Conservation (phyloP, 805 yeast genomes). For the Starmerella geochares region DNA sequence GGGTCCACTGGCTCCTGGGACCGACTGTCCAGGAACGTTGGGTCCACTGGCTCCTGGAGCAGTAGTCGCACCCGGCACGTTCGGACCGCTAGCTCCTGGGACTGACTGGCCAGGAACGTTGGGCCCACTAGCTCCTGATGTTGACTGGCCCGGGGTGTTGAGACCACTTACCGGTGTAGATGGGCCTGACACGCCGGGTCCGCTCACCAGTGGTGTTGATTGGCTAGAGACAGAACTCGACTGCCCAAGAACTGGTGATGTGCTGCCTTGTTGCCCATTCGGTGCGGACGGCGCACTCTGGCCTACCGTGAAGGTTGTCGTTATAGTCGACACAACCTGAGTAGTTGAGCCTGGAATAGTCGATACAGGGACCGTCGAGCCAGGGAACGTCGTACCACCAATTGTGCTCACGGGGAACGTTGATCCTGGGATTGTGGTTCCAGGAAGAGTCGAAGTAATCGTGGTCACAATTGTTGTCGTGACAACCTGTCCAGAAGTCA, state of each 20-base stretch:
- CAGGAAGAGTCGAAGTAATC: slow-evolving; percentile 9
- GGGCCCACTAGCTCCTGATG: background rate
- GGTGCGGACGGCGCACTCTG: background rate
- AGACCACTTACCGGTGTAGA: background rate
- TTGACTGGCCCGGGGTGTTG: background rate
- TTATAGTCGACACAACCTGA: background rate
- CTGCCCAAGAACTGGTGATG: too few species aligned
- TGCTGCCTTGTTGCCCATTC: background rate
- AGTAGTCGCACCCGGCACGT: background rate
- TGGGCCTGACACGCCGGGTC: too few species aligned
- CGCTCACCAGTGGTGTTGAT: too few species aligned
- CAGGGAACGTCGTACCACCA: slow-evolving; percentile 6
- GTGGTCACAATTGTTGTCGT: slow-evolving; percentile 3
- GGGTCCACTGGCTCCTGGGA: background rate
- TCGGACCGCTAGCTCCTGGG: background rate
- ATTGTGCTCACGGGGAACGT: slow-evolving; percentile 9
- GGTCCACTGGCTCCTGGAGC: background rate
- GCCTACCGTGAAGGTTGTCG: background rate
- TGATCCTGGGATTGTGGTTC: slow-evolving; percentile 12
- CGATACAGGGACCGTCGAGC: slow-evolving; percentile 6
- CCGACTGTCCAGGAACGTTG: background rate
- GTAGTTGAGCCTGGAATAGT: slow-evolving; percentile 5
- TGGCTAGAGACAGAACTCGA: too few species aligned
- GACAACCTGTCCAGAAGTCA: background rate
- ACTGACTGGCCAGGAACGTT: background rate